Evolutionary conservation across 164 flowering plant genomes (phyloP).

Genomic region (Akebia trifoliata): DNA sequence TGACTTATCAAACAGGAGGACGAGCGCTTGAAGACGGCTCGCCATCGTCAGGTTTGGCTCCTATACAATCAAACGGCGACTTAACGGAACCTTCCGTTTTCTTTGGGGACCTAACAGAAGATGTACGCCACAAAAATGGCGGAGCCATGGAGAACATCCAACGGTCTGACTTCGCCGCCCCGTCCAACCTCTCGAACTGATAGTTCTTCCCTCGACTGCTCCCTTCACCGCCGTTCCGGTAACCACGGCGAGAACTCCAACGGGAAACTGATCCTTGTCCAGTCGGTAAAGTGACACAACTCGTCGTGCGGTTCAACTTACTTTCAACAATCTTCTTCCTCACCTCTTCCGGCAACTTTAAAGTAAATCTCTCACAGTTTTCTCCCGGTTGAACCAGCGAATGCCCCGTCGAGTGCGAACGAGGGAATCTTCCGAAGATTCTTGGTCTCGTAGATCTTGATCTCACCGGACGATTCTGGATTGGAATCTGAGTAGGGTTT

Average conservation of each 20-base stretch:
- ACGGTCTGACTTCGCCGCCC: constrained; percentile 20
- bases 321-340: constrained; percentile 32
- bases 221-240: constrained; percentile 18
- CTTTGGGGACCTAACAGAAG: constrained; percentile 24
- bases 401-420: constrained; percentile 41
- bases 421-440: constrained; percentile 24
- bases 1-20: constrained; percentile 5
- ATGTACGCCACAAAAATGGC: constrained; percentile 26
- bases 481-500: not conserved
- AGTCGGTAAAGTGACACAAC: constrained; percentile 7
- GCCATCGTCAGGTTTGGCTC: not conserved
- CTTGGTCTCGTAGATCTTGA: constrained; percentile 23
- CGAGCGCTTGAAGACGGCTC: not conserved
- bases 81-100: constrained; percentile 13
- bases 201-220: constrained; percentile 18
- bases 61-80: constrained; percentile 14
- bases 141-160: constrained; percentile 26
- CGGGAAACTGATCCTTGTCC: constrained; percentile 18
- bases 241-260: constrained; percentile 24
- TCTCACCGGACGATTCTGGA: constrained; percentile 40
- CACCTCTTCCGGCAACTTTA: constrained; percentile 20
- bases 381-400: constrained; percentile 40
- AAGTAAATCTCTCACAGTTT: no score
- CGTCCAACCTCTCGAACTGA: constrained; percentile 24
- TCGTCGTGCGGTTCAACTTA: constrained; percentile 22